Evolutionary conservation across 2,329 filamentous ascomycete genomes (phyloP), one percentile per base, ranked within the genome.

Genomic region (Nannizziopsis barbatae): DNA sequence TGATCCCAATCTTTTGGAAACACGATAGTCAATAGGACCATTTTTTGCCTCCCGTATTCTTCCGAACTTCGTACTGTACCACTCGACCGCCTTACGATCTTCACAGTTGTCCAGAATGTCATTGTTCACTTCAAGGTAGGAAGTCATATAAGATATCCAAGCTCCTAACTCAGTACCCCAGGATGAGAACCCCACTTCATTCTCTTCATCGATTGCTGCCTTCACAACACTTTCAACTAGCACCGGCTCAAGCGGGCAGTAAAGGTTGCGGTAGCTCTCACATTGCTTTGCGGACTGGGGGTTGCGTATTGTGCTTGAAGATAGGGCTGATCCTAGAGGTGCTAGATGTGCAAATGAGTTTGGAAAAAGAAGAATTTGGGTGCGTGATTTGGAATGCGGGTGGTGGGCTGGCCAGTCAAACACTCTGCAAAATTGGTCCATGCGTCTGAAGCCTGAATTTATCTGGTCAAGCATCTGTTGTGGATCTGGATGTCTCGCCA

Each of bases 1-100:
- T 14, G 56, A 58, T 14, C 57, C 56, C 12, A 59, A 45, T 9
- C 56, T 53, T 52, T 59, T 60, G 30, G 56, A 54, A 50, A 60
- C 42, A 22, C 57, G 57, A 12, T 50, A 50, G 41, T 60, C 57
- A 1, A 47, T 14, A 14, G 52, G 53, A 12, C 57, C 57, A 36
- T 50, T 53, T 22, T 56, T 55, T 22, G 49, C 52, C 49, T 60
- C 57, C n/a, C 33, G 52, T 15, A 55, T 56, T 47, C 58, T 53
- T 50, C 56, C 56, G 56, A 61, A 62, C 17, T 60, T 55, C 38
- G n/a, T 32, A 49, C 60, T 60, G 51, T 56, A 60, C 57, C 58
- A 62, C 42, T 53, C 52, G 47, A 58, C 55, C 52, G 53, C 57
- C 43, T 51, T 32, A 36, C 57, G 17, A 57, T 62, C 57, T 10